Evolutionary conservation across 2,329 filamentous ascomycete species (phyloP), one percentile per base, ranked within the genome.

Genomic region (Claviceps sp.): DNA sequence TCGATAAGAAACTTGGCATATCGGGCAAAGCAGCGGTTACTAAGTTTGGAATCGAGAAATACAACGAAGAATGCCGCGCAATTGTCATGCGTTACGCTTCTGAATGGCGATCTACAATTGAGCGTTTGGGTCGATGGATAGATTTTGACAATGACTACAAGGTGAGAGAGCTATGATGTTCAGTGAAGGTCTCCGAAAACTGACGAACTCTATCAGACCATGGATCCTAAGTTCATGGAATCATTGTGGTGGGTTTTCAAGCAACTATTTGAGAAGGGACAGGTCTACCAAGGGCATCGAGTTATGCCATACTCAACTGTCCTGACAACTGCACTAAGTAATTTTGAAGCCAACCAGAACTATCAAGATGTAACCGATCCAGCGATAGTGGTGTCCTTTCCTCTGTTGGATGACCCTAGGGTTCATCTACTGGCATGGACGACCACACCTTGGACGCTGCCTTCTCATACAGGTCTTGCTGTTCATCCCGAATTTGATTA

Each of bases 121-220:
- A 95, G 64, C 77, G 91, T 56, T 71, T 97, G 42, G 91, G 91
- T 52, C 84, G 91, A 53, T 97, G 91, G 91, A 93, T 96, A 61
- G 91, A 96, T 69, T 96, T 97, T 61, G 91, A 97, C 69, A 93
- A 95, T 61, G 89, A 96, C 67, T 96, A 95, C 75, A 95, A 95
- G 81, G 82, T 82, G 62, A 57, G 65, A 4, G 50, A 24, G 38
- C 39, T 8, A 56, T 13, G 40, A 16, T 16, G 14, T 10, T 17
- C 7, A 17, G 34, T 13, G 19, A 10, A 26, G 22, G 19, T 39
- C 2, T n/a, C 6, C 26, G 17, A 13, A 26, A 24, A 46, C 48
- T 51, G 16, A 22, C 30, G 4, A 13, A 47, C 19, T 30, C 19
- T 16, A 11, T 30, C 54, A 85, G 84, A 95, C 89, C 39, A 95